Conservation (phyloP, 139 green algal species). For the Picocystis salinarum region DNA sequence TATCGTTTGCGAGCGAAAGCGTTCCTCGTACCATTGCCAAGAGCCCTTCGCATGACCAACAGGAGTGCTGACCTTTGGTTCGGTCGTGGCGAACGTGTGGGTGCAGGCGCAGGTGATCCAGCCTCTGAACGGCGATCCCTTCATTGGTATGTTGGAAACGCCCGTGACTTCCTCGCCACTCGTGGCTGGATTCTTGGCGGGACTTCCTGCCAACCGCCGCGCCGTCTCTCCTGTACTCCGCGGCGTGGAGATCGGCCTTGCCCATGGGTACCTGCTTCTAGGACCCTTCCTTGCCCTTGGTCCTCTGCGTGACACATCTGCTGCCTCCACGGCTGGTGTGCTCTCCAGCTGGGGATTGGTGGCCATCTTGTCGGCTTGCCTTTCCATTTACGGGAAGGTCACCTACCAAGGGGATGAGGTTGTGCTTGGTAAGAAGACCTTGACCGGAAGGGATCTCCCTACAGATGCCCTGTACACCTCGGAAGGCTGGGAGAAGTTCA, state of each 20-base stretch:
- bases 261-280: slow-evolving; percentile 82
- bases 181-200: slow-evolving; percentile 78
- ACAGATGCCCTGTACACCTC: background rate
- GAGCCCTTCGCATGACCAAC: no score
- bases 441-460: slow-evolving; percentile 43
- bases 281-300: slow-evolving; percentile 57
- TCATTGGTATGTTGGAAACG: slow-evolving; percentile 93
- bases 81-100: slow-evolving; percentile 21
- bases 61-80: no score
- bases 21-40: no score
- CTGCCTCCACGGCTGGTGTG: slow-evolving; percentile 64
- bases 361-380: slow-evolving; percentile 68
- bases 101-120: slow-evolving; percentile 48
- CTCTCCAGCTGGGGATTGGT: slow-evolving; percentile 71
- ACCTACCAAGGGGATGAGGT: slow-evolving; percentile 61
- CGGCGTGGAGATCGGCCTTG: slow-evolving; percentile 92
- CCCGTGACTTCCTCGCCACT: slow-evolving; percentile 79
- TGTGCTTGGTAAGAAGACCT: slow-evolving; percentile 70
- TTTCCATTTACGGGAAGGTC: slow-evolving; percentile 76
- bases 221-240: slow-evolving; percentile 77
- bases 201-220: slow-evolving; percentile 88
- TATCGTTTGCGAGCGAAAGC: no score
- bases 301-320: slow-evolving; percentile 26
- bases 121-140: slow-evolving; percentile 89
- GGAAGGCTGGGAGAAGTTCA: slow-evolving; percentile 63